Conservation (phyloP, 345 rosid genomes). For the Litchi chinensis region DNA sequence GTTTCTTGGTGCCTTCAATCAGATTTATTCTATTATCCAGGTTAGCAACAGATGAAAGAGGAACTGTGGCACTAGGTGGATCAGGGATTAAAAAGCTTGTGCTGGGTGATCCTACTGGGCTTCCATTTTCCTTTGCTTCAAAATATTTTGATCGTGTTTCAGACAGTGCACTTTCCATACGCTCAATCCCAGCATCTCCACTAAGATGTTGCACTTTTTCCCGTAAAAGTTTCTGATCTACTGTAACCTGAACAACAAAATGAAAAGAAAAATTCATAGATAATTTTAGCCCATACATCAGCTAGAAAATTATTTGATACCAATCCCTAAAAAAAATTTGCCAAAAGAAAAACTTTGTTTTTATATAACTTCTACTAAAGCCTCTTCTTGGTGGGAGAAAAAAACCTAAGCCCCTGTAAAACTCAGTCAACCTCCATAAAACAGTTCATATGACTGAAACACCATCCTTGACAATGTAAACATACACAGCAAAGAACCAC, state of each 20-base stretch:
- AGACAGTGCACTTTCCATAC: constrained; percentile 77
- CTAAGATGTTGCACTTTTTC: constrained; percentile 79
- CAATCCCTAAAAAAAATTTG: neutral
- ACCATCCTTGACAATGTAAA: neutral
- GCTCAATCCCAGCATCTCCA: constrained; percentile 75
- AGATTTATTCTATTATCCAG: constrained; percentile 29
- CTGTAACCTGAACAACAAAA: constrained; percentile 56
- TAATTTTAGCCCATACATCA: neutral
- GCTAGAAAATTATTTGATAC: neutral
- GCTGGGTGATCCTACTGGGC: constrained; percentile 59
- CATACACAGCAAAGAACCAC: neutral
- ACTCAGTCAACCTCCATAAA: neutral
- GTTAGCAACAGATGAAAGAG: constrained; percentile 35
- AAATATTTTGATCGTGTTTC: constrained; percentile 70
- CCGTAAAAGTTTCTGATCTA: constrained; percentile 79
- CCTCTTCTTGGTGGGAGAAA: neutral
- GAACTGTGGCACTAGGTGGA: constrained; percentile 39
- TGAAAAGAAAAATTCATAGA: constrained; percentile 3
- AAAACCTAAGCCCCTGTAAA: neutral
- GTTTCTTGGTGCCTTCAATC: constrained; percentile 37
- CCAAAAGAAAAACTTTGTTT: neutral
- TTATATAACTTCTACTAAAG: neutral
- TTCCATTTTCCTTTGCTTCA: constrained; percentile 57
- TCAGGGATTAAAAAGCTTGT: constrained; percentile 36
- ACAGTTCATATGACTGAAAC: neutral